These are phyloP conservation scores for Lepidium aucheri DNA, from an alignment of 345 rosid genomes.

Conservation along the genomic window DNA sequence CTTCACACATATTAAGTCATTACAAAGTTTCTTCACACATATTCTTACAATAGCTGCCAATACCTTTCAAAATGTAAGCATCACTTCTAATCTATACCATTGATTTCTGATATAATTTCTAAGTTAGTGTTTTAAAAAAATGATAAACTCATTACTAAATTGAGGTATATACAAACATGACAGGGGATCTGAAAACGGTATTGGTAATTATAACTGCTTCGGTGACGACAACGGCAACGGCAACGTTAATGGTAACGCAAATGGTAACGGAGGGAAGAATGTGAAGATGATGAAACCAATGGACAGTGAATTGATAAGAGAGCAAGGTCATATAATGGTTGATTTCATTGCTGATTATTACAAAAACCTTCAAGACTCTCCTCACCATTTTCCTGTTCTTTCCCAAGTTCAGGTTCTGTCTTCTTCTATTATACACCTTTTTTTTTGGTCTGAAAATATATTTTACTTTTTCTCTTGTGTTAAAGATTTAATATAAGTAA, in stretches of 20 bases:
- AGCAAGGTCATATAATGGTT: slow-evolving; percentile 26
- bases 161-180: neutral
- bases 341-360: slow-evolving; percentile 30
- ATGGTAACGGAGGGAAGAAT: neutral
- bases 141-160: neutral
- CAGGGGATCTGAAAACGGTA: neutral
- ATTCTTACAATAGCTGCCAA: neutral
- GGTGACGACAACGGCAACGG: neutral
- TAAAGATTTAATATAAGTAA: neutral
- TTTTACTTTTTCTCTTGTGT: no score
- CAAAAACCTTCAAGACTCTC: slow-evolving; percentile 17
- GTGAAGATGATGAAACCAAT: slow-evolving; percentile 14
- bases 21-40: neutral
- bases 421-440: neutral
- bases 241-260: neutral
- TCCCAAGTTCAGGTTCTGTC: slow-evolving; percentile 25
- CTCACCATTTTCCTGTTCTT: slow-evolving; percentile 20
- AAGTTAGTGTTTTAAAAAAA: neutral
- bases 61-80: slow-evolving; percentile 3
- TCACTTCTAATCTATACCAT: neutral
- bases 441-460: no score
- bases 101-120: neutral
- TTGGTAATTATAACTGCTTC: neutral
- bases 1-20: no score
- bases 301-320: slow-evolving; percentile 21